A percentile compares a stretch with the other conserved stretches of the same genome.
Conservation (phyloP, 2,329 filamentous ascomycete genomes). For the Sarocladium oryzae region DNA sequence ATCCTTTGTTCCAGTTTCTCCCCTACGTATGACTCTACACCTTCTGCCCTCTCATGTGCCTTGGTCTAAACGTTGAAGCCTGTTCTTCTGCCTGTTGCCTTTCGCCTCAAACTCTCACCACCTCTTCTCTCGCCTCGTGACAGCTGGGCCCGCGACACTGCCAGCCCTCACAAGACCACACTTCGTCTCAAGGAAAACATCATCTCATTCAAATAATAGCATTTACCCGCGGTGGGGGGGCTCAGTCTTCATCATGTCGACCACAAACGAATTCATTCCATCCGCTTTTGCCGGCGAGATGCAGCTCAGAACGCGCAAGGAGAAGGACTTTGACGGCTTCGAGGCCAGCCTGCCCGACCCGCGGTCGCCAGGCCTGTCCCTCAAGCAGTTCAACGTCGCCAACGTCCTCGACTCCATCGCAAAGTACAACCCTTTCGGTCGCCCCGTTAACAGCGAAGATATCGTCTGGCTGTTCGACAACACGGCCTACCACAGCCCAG, state of each 20-base stretch:
- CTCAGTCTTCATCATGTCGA: conserved; percentile 18
- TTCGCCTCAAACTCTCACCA: not conserved
- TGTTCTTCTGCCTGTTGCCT: not conserved
- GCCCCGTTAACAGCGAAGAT: conserved; percentile 56
- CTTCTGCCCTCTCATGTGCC: not conserved
- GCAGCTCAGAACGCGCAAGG: conserved; percentile 43
- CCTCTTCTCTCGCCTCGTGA: not conserved
- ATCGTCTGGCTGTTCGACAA: conserved; percentile 88
- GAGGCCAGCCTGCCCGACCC: conserved; percentile 40
- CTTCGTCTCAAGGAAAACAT: not conserved
- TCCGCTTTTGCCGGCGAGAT: conserved; percentile 32
- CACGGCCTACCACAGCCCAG: conserved; percentile 62
- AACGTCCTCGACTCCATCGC: conserved; percentile 45
- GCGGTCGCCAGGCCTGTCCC: conserved; percentile 17
- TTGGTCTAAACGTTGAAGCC: not conserved
- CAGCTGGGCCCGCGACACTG: not conserved
- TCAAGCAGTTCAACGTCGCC: conserved; percentile 20
- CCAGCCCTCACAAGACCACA: not conserved
- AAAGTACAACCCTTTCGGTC: conserved; percentile 50
- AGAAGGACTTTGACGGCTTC: conserved; percentile 42
- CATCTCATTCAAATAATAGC: not conserved
- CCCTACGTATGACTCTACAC: not conserved
- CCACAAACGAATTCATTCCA: conserved; percentile 17
- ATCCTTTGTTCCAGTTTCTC: not conserved
- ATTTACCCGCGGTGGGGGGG: not conserved